These are phyloP conservation scores for Schwanniomyces occidentalis DNA, from an alignment of 805 yeast species.

Conservation along the genomic window DNA sequence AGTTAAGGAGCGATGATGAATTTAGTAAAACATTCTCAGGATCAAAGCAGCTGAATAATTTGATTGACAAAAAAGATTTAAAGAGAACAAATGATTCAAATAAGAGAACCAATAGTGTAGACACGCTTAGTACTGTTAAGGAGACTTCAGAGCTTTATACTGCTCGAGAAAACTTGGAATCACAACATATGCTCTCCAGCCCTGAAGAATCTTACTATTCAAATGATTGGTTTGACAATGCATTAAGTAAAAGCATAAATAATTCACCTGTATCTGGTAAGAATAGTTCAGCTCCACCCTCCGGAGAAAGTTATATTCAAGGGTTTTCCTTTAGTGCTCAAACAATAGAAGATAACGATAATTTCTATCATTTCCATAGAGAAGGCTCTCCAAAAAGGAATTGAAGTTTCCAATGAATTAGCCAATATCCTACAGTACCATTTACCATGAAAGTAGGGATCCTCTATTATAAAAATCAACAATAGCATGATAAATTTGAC, in stretches of 20 bases:
- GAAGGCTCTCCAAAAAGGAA: slow-evolving; percentile 10
- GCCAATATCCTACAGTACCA: no score
- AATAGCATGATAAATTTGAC: no score
- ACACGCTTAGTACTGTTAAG: background rate
- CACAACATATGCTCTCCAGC: slow-evolving; percentile 2
- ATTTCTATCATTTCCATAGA: slow-evolving; percentile 5
- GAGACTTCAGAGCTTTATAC: slow-evolving; percentile 1
- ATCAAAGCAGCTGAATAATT: no score
- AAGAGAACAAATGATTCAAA: background rate
- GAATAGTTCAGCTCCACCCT: background rate
- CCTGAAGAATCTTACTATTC: slow-evolving; percentile 14
- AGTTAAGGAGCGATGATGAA: background rate
- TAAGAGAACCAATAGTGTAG: background rate
- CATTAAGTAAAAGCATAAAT: background rate
- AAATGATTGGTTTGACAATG: slow-evolving; percentile 13
- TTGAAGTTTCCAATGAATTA: no score
- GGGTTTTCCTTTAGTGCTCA: background rate
- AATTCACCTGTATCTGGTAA: background rate
- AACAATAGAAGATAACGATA: slow-evolving; percentile 3
- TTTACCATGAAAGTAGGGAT: no score
- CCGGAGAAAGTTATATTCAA: background rate
- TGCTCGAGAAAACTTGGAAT: no score
- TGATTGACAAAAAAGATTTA: background rate
- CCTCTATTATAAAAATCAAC: no score
- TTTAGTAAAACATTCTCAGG: no score